Conservation (phyloP, 2,329 filamentous ascomycete species). For the Periglandula ipomoeae region DNA sequence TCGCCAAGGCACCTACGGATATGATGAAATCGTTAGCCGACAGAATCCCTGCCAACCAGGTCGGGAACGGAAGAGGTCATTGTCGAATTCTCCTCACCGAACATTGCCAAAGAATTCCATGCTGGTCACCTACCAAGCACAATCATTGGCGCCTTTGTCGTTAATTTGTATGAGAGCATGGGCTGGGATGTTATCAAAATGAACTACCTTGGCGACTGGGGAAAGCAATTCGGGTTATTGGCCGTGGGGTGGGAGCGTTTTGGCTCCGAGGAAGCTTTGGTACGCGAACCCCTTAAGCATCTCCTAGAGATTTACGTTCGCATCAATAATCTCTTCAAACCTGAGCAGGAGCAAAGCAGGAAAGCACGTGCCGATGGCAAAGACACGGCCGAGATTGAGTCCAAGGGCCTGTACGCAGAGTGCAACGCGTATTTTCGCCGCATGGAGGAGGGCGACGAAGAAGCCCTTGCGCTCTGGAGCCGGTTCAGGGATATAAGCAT, state of each 20-base stretch:
- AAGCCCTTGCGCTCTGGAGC: constrained; percentile 43
- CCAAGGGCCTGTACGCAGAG: constrained; percentile 31
- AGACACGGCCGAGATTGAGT: constrained; percentile 28
- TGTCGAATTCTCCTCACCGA: constrained; percentile 67
- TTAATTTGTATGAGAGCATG: constrained; percentile 54
- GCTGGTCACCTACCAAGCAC: constrained; percentile 61
- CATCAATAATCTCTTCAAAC: constrained; percentile 52
- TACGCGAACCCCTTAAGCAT: constrained; percentile 58
- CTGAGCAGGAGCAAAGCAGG: constrained; percentile 51
- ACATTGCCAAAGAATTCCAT: constrained; percentile 66
- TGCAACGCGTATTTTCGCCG: constrained; percentile 49
- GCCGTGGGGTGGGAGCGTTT: constrained; percentile 58
- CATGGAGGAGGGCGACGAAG: constrained; percentile 48
- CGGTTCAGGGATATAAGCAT: constrained; percentile 46
- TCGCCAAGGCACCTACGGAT: constrained; percentile 49
- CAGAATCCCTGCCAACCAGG: constrained; percentile 21
- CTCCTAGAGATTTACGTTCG: constrained; percentile 60
- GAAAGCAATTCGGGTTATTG: constrained; percentile 56
- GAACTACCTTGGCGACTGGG: constrained; percentile 70
- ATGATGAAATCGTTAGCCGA: constrained; percentile 48
- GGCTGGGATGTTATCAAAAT: constrained; percentile 61
- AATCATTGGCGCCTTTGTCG: constrained; percentile 59
- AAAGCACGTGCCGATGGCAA: constrained; percentile 32
- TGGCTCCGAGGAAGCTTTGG: constrained; percentile 53
- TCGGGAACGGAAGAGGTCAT: constrained; percentile 32